Percentiles rank a stretch among this genome's conserved stretches.
Evolutionary conservation across 2,329 filamentous ascomycete species (phyloP).

Genomic region (Paracoccidioides lutzii): DNA sequence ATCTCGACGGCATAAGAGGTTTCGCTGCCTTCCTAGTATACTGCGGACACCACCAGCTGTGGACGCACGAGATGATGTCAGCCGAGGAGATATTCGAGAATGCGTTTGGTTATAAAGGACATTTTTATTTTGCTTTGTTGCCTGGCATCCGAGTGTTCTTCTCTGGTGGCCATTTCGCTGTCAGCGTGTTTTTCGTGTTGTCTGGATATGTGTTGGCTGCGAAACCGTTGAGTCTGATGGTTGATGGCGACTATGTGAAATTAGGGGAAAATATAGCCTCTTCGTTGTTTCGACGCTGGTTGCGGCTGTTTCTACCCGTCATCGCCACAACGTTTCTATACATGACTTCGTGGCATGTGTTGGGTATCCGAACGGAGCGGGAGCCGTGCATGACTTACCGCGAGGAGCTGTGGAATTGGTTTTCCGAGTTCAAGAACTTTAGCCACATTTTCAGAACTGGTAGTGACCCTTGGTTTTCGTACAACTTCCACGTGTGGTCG

Average conservation of each 20-base stretch:
- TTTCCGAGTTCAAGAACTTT: slow-evolving; percentile 52
- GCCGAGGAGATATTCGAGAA: slow-evolving; percentile 38
- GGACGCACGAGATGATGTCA: slow-evolving; percentile 37
- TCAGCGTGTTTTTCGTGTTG: slow-evolving; percentile 37
- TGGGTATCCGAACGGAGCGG: slow-evolving; percentile 36
- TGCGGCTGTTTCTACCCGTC: slow-evolving; percentile 33
- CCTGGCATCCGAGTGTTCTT: slow-evolving; percentile 14
- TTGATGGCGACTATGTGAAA: slow-evolving; percentile 26
- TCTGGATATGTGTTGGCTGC: slow-evolving; percentile 36
- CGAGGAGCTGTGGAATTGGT: slow-evolving; percentile 41
- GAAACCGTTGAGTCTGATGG: slow-evolving; percentile 30
- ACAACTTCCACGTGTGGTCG: slow-evolving; percentile 50
- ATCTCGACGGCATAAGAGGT: slow-evolving; percentile 17
- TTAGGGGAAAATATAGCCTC: slow-evolving; percentile 33
- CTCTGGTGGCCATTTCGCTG: slow-evolving; percentile 32
- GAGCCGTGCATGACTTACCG: slow-evolving; percentile 30
- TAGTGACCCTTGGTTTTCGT: slow-evolving; percentile 43
- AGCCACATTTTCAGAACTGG: slow-evolving; percentile 52
- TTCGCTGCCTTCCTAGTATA: slow-evolving; percentile 30
- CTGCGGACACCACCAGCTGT: slow-evolving; percentile 47
- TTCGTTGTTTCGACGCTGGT: slow-evolving; percentile 30
- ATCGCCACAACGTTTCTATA: slow-evolving; percentile 27
- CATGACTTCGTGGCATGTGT: slow-evolving; percentile 40
- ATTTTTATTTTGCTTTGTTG: slow-evolving; percentile 6
- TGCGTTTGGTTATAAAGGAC: slow-evolving; percentile 15